Percentiles rank a stretch among this genome's conserved stretches.
These are phyloP conservation scores for Geranium rotundifolium DNA, from an alignment of 345 rosid genomes.

Conservation along the genomic window DNA sequence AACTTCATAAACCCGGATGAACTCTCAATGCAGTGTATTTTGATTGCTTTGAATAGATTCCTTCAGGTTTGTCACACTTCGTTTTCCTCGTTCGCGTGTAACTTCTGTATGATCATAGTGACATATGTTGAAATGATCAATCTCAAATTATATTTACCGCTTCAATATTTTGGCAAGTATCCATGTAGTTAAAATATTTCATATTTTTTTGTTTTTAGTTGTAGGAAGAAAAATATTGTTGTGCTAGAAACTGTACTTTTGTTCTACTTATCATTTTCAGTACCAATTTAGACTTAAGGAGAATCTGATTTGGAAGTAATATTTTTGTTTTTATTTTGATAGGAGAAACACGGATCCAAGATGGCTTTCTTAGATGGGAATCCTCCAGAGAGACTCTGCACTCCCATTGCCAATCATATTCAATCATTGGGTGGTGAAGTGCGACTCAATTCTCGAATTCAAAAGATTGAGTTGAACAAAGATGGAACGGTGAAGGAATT, in stretches of 20 bases:
- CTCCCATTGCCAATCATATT: constrained; percentile 72
- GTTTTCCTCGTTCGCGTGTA: too few species aligned
- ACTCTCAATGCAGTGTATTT: constrained; percentile 86
- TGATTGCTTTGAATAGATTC: constrained; percentile 88
- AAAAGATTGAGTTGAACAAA: constrained; percentile 62
- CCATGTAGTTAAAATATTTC: too few species aligned
- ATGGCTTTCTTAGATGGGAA: constrained; percentile 98
- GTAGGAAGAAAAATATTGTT: too few species aligned
- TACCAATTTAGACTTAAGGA: too few species aligned
- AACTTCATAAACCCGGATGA: constrained; percentile 93
- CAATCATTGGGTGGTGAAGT: constrained; percentile 78
- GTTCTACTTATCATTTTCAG: too few species aligned
- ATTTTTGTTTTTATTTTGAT: constrained; percentile 10
- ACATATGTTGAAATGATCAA: too few species aligned
- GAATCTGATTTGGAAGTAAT: too few species aligned
- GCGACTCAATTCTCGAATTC: constrained; percentile 60
- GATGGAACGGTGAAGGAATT: constrained; percentile 77
- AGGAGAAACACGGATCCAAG: constrained; percentile 97
- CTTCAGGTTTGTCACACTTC: constrained; percentile 49
- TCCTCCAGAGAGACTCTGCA: constrained; percentile 92
- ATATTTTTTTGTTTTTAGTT: too few species aligned
- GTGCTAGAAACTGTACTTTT: too few species aligned
- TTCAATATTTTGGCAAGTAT: too few species aligned
- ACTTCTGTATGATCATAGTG: too few species aligned
- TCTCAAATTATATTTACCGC: too few species aligned